Conservation (phyloP, 495 filamentous ascomycete genomes). For the Penicilliopsis zonata region DNA sequence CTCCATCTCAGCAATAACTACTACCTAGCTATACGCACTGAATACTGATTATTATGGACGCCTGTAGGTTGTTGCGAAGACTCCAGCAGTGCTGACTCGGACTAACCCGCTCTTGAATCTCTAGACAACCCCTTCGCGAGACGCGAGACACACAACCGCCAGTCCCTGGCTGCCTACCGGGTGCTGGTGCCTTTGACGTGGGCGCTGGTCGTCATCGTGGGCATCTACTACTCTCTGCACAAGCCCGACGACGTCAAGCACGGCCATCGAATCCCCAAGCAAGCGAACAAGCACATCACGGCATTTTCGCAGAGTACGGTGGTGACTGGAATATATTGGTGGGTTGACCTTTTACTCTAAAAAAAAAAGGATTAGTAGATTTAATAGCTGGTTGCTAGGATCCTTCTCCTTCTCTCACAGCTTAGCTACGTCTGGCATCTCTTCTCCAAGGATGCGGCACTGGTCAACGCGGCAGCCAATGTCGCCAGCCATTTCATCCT, state of each 20-base stretch:
- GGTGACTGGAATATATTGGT: constrained; percentile 73
- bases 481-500: constrained; percentile 76
- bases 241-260: constrained; percentile 47
- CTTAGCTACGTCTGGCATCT: constrained; percentile 64
- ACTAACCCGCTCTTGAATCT: background rate
- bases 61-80: too few species aligned
- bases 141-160: constrained; percentile 44
- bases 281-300: constrained; percentile 51
- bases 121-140: constrained; percentile 56
- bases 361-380: background rate
- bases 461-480: constrained; percentile 56
- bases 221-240: constrained; percentile 57
- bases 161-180: constrained; percentile 46
- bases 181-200: constrained; percentile 59
- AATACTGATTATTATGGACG: too few species aligned
- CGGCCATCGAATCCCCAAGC: constrained; percentile 51
- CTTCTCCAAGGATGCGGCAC: constrained; percentile 47
- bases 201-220: constrained; percentile 53
- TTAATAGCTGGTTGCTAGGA: constrained; percentile 33
- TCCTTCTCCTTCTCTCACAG: constrained; percentile 64
- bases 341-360: constrained; percentile 1
- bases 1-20: too few species aligned
- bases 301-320: constrained; percentile 64
- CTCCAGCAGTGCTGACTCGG: too few species aligned
- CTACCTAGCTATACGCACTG: too few species aligned